Evolutionary conservation across 106 monocot species (phyloP).

Genomic region (Cymbidium sinense): DNA sequence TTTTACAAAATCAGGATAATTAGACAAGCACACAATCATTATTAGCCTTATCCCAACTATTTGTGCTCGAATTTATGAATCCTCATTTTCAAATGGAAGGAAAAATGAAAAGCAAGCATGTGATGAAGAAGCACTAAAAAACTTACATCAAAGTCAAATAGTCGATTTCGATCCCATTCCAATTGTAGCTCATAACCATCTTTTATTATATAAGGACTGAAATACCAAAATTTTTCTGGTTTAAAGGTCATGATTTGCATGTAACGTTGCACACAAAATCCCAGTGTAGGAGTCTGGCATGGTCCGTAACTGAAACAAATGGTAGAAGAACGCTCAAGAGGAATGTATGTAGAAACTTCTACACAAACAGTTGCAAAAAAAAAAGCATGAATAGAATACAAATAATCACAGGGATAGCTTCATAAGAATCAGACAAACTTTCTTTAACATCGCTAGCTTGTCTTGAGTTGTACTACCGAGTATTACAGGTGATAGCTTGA

Average conservation of each 20-base stretch:
- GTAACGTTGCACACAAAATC: constrained; percentile 91
- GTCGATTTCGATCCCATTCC: constrained; percentile 80
- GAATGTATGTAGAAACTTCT: not conserved
- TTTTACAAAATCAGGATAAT: constrained; percentile 7
- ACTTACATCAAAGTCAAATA: constrained; percentile 84
- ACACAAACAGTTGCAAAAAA: not conserved
- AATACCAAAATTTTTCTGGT: constrained; percentile 90
- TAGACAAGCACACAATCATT: not conserved
- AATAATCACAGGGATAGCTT: not conserved
- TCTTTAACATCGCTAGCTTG: not conserved
- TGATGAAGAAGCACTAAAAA: constrained; percentile 12
- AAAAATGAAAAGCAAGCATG: not conserved
- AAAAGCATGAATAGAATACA: not conserved
- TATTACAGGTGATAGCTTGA: not conserved
- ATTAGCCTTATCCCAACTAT: not conserved
- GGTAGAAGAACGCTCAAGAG: not conserved
- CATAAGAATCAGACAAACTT: not conserved
- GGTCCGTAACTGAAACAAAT: constrained; percentile 83
- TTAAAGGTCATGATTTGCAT: constrained; percentile 95
- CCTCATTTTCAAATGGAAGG: not conserved
- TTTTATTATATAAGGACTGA: constrained; percentile 57
- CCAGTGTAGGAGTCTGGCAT: constrained; percentile 95
- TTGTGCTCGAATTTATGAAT: not conserved
- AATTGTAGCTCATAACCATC: constrained; percentile 81
- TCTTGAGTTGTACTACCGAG: not conserved